Evolutionary conservation across 2,329 filamentous ascomycete genomes (phyloP), one percentile per base, ranked within the genome.

Genomic region (Lachnellula willkommii): DNA sequence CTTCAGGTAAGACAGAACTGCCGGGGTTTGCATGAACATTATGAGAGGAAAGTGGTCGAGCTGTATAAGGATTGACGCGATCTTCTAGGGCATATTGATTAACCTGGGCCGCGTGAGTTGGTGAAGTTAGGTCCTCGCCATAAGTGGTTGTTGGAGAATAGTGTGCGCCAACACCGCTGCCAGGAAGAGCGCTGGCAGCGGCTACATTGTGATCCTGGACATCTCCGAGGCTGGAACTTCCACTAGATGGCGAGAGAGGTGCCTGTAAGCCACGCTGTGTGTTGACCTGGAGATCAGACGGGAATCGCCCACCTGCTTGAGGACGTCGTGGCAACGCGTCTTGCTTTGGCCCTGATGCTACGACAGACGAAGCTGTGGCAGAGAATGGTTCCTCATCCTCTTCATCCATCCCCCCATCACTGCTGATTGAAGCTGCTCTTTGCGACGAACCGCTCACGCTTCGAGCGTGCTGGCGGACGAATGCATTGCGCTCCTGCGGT

Each of bases 231-330:
- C 80, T 84, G 65, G 89, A 92, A 72, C 86, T 90, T 73, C 85
- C 84, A 78, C 89, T 95, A 79, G 88, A 89, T 59, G 88, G 88
- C 69, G 89, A 90, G 70, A 85, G 78, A 70, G 88, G 83, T 70
- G 83, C 85, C 74, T 91, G 87, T 84, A 90, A 85, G 79, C 88
- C 86, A 77, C 89, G 85, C 70, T 83, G 75, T 60, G 80, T 77
- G 73, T 91, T 88, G 72, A 95, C 82, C 77, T 91, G 85, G 67
- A 97, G 78, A 78, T 96, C 92, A 75, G 89, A 95, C 75, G 93
- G 93, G 77, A 99, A 99, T 73, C 92, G 85, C 79, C 93, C 93
- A 85, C 92, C 93, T 85, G 90, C 86, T 81, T 89, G 84, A 70
- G 90, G 89, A 73, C 91, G 85, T 73, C 81, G 81, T 66, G 81